phyloP scores from a whole-genome alignment of 2,329 filamentous ascomycete species.

The Amesomyces nigricolor region DNA sequence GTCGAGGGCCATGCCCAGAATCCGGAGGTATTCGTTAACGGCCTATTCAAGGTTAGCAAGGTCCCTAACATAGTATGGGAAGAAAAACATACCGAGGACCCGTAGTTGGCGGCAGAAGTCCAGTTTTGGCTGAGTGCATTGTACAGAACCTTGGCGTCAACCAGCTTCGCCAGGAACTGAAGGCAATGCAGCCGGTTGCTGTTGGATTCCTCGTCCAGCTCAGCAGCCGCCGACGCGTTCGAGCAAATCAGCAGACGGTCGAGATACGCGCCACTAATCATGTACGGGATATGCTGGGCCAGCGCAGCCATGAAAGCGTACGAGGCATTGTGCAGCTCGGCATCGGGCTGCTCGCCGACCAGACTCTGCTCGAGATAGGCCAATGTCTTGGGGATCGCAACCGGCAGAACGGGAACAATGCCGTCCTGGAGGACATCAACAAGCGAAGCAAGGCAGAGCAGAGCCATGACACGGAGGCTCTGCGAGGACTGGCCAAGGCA shows the following conservation, averaged over 20 bases:
- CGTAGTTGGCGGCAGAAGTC: slow-evolving; percentile 55
- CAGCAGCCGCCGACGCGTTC: slow-evolving; percentile 61
- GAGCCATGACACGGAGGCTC: slow-evolving; percentile 72
- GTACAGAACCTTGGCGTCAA: slow-evolving; percentile 73
- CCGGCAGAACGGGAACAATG: slow-evolving; percentile 76
- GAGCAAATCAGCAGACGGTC: slow-evolving; percentile 67
- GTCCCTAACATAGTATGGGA: background rate
- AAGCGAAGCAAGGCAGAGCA: slow-evolving; percentile 82
- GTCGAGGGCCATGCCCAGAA: slow-evolving; percentile 67
- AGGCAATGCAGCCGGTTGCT: slow-evolving; percentile 64
- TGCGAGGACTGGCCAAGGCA: slow-evolving; percentile 71
- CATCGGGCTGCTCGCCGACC: slow-evolving; percentile 45
- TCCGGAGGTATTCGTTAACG: slow-evolving; percentile 60
- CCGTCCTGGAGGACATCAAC: slow-evolving; percentile 83
- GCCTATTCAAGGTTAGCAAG: slow-evolving; percentile 45
- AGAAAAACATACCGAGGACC: slow-evolving; percentile 51
- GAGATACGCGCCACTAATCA: slow-evolving; percentile 72
- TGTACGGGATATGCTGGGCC: slow-evolving; percentile 79
- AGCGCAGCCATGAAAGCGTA: slow-evolving; percentile 76
- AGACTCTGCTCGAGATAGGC: slow-evolving; percentile 64
- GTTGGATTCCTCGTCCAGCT: slow-evolving; percentile 56
- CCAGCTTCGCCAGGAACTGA: slow-evolving; percentile 66
- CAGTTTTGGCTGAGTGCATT: slow-evolving; percentile 68
- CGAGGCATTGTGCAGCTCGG: slow-evolving; percentile 71
- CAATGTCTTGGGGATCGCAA: slow-evolving; percentile 66